A percentile compares a stretch with the other conserved stretches of the same genome.
phyloP scores from a whole-genome alignment of 768 basidiomycete species.

The Chalciporus sphaerocephalus region DNA sequence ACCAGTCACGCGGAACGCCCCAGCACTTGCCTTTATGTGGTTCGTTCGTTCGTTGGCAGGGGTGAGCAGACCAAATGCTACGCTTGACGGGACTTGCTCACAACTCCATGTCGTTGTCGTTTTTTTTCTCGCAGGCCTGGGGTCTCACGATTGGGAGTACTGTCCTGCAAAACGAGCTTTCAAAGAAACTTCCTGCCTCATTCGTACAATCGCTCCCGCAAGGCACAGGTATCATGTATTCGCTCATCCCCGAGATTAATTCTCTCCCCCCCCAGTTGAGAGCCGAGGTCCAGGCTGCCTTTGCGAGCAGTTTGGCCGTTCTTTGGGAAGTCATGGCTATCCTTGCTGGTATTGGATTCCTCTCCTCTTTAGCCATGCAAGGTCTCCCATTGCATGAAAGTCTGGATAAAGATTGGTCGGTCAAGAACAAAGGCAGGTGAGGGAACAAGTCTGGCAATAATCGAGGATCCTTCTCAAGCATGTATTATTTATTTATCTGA shows the following conservation, averaged over 20 bases:
- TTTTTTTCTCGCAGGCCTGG: slow-evolving; percentile 35
- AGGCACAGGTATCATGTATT: slow-evolving; percentile 42
- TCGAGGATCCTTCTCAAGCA: too few species aligned
- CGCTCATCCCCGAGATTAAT: slow-evolving; percentile 42
- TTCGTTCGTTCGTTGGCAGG: slow-evolving; percentile 37
- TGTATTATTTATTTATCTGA: too few species aligned
- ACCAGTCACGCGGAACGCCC: slow-evolving; percentile 36
- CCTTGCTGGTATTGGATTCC: too few species aligned
- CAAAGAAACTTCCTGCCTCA: slow-evolving; percentile 35
- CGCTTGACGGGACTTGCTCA: background rate
- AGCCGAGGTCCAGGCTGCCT: too few species aligned
- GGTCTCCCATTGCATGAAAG: slow-evolving; percentile 7
- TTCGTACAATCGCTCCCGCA: slow-evolving; percentile 35
- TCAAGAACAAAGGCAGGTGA: background rate
- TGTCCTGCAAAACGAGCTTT: slow-evolving; percentile 48
- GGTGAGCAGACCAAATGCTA: slow-evolving; percentile 25
- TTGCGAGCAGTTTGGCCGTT: too few species aligned
- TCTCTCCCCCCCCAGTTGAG: too few species aligned
- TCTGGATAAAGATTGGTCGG: slow-evolving; percentile 10
- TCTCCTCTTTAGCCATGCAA: slow-evolving; percentile 6
- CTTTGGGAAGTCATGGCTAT: too few species aligned
- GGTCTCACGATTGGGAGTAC: slow-evolving; percentile 47
- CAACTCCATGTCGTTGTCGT: background rate
- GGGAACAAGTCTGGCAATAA: background rate
- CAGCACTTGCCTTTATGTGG: slow-evolving; percentile 42